A percentile compares a stretch with the other conserved stretches of the same genome.
phyloP scores from a whole-genome alignment of 495 filamentous ascomycete genomes.

The Hypoxylon cercidicola region DNA sequence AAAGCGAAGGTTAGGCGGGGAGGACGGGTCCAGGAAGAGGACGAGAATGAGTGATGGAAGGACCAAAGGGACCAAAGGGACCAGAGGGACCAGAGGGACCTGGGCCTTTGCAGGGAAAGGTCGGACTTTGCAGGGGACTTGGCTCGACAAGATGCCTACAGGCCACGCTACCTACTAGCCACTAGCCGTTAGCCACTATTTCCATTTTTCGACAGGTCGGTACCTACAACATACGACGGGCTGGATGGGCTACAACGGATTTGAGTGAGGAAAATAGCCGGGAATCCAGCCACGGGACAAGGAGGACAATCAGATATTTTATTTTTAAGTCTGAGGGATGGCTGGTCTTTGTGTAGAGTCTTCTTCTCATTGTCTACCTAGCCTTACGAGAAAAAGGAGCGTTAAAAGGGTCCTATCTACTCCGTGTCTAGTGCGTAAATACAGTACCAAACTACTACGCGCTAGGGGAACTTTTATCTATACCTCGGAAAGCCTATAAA shows the following conservation, averaged over 20 bases:
- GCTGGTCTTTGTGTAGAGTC: constrained; percentile 5
- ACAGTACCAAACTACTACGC: too few species aligned
- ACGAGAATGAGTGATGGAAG: too few species aligned
- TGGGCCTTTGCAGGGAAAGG: not conserved
- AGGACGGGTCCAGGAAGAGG: constrained; percentile 33
- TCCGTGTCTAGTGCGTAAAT: constrained; percentile 2
- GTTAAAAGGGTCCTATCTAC: constrained; percentile 16
- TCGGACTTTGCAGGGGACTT: not conserved
- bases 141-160: constrained; percentile 10
- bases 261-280: constrained; percentile 40
- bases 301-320: constrained; percentile 1
- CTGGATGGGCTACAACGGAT: constrained; percentile 5
- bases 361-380: constrained; percentile 11
- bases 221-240: constrained; percentile 9
- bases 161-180: constrained; percentile 35
- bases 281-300: constrained; percentile 32
- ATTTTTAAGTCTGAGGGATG: not conserved
- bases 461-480: too few species aligned
- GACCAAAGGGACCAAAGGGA: too few species aligned
- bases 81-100: too few species aligned
- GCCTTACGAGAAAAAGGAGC: not conserved
- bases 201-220: constrained; percentile 31
- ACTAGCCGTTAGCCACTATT: constrained; percentile 36
- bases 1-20: constrained; percentile 40
- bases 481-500: too few species aligned